Conservation (phyloP, 345 rosid genomes). For the Populus euphratica region DNA sequence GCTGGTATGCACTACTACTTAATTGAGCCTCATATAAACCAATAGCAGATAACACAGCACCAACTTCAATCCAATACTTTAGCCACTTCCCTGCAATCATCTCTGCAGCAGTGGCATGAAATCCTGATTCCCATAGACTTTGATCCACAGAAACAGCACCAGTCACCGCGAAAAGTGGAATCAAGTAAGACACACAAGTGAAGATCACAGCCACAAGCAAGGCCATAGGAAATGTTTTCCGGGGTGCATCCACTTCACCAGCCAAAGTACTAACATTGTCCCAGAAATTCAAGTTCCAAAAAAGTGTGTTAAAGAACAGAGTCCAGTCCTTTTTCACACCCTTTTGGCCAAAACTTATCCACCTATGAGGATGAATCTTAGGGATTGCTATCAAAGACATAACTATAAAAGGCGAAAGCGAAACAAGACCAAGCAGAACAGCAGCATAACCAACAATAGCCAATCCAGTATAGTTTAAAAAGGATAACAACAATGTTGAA, state of each 20-base stretch:
- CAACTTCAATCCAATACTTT: conserved; percentile 63
- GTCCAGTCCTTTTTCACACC: conserved; percentile 67
- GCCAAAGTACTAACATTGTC: conserved; percentile 85
- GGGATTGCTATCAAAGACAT: conserved; percentile 71
- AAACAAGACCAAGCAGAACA: conserved; percentile 58
- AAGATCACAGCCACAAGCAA: conserved; percentile 60
- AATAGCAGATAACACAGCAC: conserved; percentile 62
- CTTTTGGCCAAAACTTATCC: conserved; percentile 65
- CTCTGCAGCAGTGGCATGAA: conserved; percentile 68
- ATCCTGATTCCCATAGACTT: conserved; percentile 56
- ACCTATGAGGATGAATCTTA: conserved; percentile 56
- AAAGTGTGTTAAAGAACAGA: conserved; percentile 77
- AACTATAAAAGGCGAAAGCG: conserved; percentile 67
- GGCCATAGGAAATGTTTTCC: conserved; percentile 64
- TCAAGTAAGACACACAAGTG: conserved; percentile 72
- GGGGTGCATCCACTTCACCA: conserved; percentile 73
- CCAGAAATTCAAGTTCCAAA: conserved; percentile 95
- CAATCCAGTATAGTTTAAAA: conserved; percentile 68
- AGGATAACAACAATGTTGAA: conserved; percentile 45
- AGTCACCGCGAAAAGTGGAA: conserved; percentile 72
- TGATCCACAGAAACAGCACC: conserved; percentile 69
- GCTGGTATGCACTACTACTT: conserved; percentile 70
- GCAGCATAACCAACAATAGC: conserved; percentile 71
- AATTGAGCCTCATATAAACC: conserved; percentile 83
- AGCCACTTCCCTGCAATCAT: conserved; percentile 80